Evolutionary conservation across 768 basidiomycete genomes (phyloP).

Genomic region (Panaeolus cyanescens): DNA sequence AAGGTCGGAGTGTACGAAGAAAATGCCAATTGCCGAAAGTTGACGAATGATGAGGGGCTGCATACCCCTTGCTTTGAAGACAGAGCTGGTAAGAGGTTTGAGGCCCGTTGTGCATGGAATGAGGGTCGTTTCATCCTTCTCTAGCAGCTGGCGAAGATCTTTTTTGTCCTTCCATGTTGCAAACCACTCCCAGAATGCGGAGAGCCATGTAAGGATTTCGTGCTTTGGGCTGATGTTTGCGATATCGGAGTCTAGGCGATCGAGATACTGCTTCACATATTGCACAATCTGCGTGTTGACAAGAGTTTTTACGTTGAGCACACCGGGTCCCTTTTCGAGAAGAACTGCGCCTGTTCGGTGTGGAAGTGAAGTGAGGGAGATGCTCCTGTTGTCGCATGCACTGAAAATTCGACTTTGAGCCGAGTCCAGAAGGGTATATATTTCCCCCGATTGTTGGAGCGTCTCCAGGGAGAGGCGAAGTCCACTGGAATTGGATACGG

Average conservation of each 20-base stretch:
- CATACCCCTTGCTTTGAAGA: slow-evolving; percentile 28
- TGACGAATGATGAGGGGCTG: slow-evolving; percentile 20
- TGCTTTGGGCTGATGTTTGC: slow-evolving; percentile 16
- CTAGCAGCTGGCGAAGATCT: slow-evolving; percentile 21
- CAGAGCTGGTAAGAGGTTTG: slow-evolving; percentile 16
- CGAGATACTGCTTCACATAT: slow-evolving; percentile 29
- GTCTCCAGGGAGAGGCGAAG: slow-evolving; percentile 18
- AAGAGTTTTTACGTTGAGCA: slow-evolving; percentile 34
- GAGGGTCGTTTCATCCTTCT: slow-evolving; percentile 19
- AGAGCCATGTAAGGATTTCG: slow-evolving; percentile 32
- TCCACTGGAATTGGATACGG: slow-evolving; percentile 20
- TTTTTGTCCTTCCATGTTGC: slow-evolving; percentile 15
- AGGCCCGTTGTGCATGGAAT: slow-evolving; percentile 36
- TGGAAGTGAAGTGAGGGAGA: slow-evolving; percentile 31
- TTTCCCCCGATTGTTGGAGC: neutral
- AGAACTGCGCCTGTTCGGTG: slow-evolving; percentile 21
- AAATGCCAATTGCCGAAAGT: slow-evolving; percentile 30
- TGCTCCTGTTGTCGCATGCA: slow-evolving; percentile 29
- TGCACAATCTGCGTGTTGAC: slow-evolving; percentile 22
- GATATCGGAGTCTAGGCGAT: slow-evolving; percentile 23
- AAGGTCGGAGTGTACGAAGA: slow-evolving; percentile 33
- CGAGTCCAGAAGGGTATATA: slow-evolving; percentile 29
- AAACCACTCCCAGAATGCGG: slow-evolving; percentile 47
- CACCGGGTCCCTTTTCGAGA: slow-evolving; percentile 17
- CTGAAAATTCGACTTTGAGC: slow-evolving; percentile 27